Conservation (phyloP, 192 early-diverging fungal genomes). For the Umbelopsis isabellina region DNA sequence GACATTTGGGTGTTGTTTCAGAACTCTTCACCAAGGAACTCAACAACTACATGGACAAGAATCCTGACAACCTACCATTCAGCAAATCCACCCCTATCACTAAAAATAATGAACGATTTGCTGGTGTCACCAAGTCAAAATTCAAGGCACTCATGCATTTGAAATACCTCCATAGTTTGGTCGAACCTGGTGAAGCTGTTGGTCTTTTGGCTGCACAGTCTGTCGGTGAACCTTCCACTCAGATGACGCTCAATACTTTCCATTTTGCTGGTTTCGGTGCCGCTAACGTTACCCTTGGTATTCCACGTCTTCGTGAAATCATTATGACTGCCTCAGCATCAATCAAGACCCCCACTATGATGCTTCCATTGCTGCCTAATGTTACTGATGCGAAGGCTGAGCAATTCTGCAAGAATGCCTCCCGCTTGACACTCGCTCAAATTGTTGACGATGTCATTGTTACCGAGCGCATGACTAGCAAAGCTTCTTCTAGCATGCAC, state of each 20-base stretch:
- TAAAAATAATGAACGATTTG: slow-evolving; percentile 61
- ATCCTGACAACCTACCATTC: slow-evolving; percentile 69
- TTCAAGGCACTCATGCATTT: slow-evolving; percentile 94
- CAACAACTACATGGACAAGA: slow-evolving; percentile 66
- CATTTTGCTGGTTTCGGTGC: slow-evolving; percentile 97
- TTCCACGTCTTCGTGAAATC: slow-evolving; percentile 98
- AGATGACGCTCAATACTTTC: slow-evolving; percentile 99
- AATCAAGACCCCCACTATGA: slow-evolving; percentile 94
- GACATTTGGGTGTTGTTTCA: slow-evolving; percentile 86
- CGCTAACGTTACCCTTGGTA: slow-evolving; percentile 99
- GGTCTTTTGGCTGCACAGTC: slow-evolving; percentile 96
- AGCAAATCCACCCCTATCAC: slow-evolving; percentile 52
- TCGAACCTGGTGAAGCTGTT: slow-evolving; percentile 97
- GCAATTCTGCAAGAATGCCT: slow-evolving; percentile 72
- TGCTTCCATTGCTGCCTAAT: slow-evolving; percentile 71
- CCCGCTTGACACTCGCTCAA: slow-evolving; percentile 77
- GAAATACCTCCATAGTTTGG: slow-evolving; percentile 92
- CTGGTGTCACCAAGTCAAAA: slow-evolving; percentile 59
- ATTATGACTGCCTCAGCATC: slow-evolving; percentile 95
- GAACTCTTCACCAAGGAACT: slow-evolving; percentile 82
- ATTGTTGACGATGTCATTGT: slow-evolving; percentile 88
- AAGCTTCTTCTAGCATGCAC: slow-evolving; percentile 44
- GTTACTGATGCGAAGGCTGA: slow-evolving; percentile 67
- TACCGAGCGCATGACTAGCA: slow-evolving; percentile 69
- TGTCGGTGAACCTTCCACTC: slow-evolving; percentile 99